Evolutionary conservation across 176 grass and related monocot genomes (phyloP).

Genomic region (Oryza officinalis): DNA sequence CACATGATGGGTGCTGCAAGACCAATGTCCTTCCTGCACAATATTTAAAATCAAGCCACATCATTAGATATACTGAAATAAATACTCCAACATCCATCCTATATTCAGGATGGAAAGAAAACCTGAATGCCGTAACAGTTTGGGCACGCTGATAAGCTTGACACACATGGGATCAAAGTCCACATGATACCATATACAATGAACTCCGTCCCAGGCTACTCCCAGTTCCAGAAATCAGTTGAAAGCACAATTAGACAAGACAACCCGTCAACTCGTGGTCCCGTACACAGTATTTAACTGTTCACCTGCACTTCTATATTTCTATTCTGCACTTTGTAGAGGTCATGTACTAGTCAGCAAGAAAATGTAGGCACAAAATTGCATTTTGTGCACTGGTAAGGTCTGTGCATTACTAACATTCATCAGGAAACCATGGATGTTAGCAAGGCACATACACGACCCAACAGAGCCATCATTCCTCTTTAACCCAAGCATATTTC

Average conservation of each 20-base stretch:
- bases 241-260: not conserved
- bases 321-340: not conserved
- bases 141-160: not conserved
- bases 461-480: not conserved
- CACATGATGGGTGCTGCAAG: slow-evolving; percentile 50
- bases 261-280: not conserved
- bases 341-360: not conserved
- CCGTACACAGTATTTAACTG: not conserved
- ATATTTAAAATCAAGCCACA: not conserved
- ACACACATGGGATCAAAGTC: not conserved
- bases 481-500: not conserved
- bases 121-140: not conserved
- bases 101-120: slow-evolving; percentile 1
- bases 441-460: not conserved
- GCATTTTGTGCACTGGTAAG: not conserved
- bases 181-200: not conserved
- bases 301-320: not conserved
- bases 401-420: not conserved
- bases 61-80: not conserved
- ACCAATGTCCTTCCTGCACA: slow-evolving; percentile 72
- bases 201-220: not conserved
- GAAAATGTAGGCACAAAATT: not conserved
- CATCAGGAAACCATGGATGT: not conserved
- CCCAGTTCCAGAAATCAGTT: not conserved
- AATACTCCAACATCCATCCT: not conserved